Evolutionary conservation across 2,329 filamentous ascomycete species (phyloP), one percentile per base, ranked within the genome.

Genomic region (Teratosphaeria destructans): DNA sequence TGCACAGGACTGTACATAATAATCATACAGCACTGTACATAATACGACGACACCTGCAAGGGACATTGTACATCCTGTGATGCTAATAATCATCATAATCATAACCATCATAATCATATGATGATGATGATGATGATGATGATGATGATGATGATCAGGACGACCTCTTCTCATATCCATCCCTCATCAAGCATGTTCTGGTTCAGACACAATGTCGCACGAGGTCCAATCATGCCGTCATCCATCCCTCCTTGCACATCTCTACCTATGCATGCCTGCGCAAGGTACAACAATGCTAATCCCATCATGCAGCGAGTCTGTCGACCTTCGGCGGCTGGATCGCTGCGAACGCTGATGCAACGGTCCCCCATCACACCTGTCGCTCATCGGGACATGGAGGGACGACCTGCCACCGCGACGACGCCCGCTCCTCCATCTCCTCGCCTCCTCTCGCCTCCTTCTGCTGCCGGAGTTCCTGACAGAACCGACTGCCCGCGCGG

Each of bases 401-500:
- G 23, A 61, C 16, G 52, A 47, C 54, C 57, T 53, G 56, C 34
- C 29, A 37, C 52, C n/a, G 43, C 12, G 52, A 23, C 32, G 55
- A 23, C 32, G 55, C 59, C 11, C 53, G 27, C 23, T 32, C 11
- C 10, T 14, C n/a, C 53, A 16, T 35, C 37, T 49, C 58, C 10
- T 43, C 37, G 26, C 4, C 52, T 26, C 59, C 54, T 27, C 52
- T 58, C 63, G 68, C 64, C 57, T 63, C 75, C 65, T 80, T 84
- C 60, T 75, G 72, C 70, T 81, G 72, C 58, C 76, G 76, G 58
- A 88, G 69, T 54, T 82, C 82, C 65, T 82, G 81, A 65, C 85
- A 88, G 65, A 88, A 88, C 61, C 76, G 79, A 57, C 81, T 84
- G 11, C 78, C 78, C 27, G 76, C 78, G 27, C 85, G 77, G 52